These are phyloP conservation scores for Cladosporium halotolerans DNA, from an alignment of 2,329 filamentous ascomycete species.

Conservation along the genomic window DNA sequence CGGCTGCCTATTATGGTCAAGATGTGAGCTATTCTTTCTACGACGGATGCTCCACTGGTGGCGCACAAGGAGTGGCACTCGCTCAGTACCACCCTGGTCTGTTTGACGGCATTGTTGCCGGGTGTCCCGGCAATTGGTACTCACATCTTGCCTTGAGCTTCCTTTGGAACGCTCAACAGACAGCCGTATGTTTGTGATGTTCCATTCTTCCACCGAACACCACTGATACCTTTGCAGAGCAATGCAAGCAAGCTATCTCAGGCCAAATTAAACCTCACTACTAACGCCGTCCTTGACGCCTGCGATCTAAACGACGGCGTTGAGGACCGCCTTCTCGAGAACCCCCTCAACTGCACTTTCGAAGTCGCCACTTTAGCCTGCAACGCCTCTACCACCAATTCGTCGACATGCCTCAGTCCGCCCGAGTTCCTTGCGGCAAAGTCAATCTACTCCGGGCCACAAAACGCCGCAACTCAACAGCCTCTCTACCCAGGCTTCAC, in stretches of 20 bases:
- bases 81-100: conserved; percentile 36
- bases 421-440: conserved; percentile 29
- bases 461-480: conserved; percentile 17
- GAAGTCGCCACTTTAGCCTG: conserved; percentile 30
- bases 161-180: conserved; percentile 26
- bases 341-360: conserved; percentile 34
- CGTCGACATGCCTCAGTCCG: conserved; percentile 26
- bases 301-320: conserved; percentile 38
- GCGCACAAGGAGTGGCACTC: conserved; percentile 36
- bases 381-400: conserved; percentile 12
- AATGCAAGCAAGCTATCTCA: conserved; percentile 23
- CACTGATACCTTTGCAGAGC: conserved; percentile 11
- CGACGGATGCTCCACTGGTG: conserved; percentile 38
- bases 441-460: conserved; percentile 31
- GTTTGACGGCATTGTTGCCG: conserved; percentile 40
- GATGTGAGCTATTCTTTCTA: conserved; percentile 34
- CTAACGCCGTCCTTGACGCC: conserved; percentile 29
- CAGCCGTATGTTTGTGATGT: conserved; percentile 10
- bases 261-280: conserved; percentile 29
- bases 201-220: conserved; percentile 27
- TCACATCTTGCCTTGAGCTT: conserved; percentile 27
- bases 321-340: conserved; percentile 34
- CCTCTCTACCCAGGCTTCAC: conserved; percentile 37
- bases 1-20: conserved; percentile 29
- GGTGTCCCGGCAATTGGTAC: conserved; percentile 37